Percentiles rank a stretch among this genome's conserved stretches.
Evolutionary conservation across 2,329 filamentous ascomycete genomes (phyloP).

Genomic region (Ophiocordyceps camponoti-rufipedis): DNA sequence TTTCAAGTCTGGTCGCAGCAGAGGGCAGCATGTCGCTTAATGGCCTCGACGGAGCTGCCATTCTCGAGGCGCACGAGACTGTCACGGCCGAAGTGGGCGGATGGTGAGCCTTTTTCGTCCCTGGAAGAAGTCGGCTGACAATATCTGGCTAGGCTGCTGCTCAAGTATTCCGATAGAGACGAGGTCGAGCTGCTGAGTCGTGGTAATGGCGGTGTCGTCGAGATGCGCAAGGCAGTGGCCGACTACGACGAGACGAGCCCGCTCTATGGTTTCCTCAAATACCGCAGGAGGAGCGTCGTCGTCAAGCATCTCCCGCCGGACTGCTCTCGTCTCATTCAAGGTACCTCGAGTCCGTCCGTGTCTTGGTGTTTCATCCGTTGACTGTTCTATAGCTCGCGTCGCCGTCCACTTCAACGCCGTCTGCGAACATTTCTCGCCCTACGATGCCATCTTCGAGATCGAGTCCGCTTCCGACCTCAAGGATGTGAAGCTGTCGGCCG

Average conservation of each 20-base stretch:
- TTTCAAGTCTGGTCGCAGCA: too few relatives aligned
- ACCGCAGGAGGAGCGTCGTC: conserved; percentile 74
- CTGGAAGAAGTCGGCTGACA: conserved; percentile 4
- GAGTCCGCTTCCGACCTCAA: conserved; percentile 58
- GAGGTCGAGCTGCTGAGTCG: conserved; percentile 61
- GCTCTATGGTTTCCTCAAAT: conserved; percentile 80
- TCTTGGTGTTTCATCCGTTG: background rate
- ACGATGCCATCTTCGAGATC: conserved; percentile 73
- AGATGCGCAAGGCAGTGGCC: conserved; percentile 62
- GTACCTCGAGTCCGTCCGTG: conserved; percentile 28
- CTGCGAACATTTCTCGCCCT: conserved; percentile 59
- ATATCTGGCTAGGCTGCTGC: conserved; percentile 54
- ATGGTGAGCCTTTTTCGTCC: conserved; percentile 47
- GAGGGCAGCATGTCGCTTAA: conserved; percentile 66
- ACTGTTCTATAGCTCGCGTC: conserved; percentile 48
- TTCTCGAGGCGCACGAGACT: conserved; percentile 71
- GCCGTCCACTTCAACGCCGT: conserved; percentile 52
- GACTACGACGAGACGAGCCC: conserved; percentile 72
- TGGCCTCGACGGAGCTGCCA: conserved; percentile 65
- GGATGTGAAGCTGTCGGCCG: conserved; percentile 72
- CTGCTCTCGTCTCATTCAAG: conserved; percentile 81
- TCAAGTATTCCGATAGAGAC: conserved; percentile 82
- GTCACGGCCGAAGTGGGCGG: conserved; percentile 71
- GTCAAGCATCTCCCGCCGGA: conserved; percentile 86
- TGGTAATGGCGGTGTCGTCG: conserved; percentile 67